A percentile compares a stretch with the other conserved stretches of the same genome.
Evolutionary conservation across 225 moss, liverwort and hornwort genomes (phyloP).

Genomic region (Pseudisothecium myosuroides): DNA sequence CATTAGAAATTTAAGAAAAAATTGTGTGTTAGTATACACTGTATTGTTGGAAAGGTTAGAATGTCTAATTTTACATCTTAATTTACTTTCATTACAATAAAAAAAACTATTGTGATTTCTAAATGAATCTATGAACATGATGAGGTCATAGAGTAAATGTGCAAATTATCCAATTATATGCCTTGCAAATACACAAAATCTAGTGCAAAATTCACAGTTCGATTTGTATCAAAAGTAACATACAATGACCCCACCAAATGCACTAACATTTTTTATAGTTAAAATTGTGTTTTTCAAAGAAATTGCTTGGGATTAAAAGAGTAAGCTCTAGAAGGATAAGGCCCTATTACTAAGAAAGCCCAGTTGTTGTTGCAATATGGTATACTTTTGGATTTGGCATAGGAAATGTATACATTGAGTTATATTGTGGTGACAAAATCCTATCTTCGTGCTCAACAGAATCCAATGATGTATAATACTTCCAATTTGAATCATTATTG

Average conservation of each 20-base stretch:
- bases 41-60: background rate
- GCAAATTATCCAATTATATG: background rate
- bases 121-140: background rate
- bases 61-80: rapidly evolving
- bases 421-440: background rate
- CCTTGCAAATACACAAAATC: background rate
- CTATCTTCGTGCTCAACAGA: rapidly evolving
- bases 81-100: background rate
- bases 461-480: background rate
- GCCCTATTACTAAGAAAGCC: background rate
- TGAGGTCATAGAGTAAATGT: rapidly evolving
- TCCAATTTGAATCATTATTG: background rate
- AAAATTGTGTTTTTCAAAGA: background rate
- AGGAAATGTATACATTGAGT: background rate
- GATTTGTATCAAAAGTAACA: background rate
- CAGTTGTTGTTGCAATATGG: background rate
- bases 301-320: rapidly evolving
- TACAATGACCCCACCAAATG: rapidly evolving
- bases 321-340: rapidly evolving
- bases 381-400: background rate
- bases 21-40: rapidly evolving
- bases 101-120: background rate
- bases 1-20: background rate
- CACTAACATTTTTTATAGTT: background rate
- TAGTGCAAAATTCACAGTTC: background rate